Evolutionary conservation across 108 stramenopile species (phyloP).

Genomic region (Nannochloropsis granulata): DNA sequence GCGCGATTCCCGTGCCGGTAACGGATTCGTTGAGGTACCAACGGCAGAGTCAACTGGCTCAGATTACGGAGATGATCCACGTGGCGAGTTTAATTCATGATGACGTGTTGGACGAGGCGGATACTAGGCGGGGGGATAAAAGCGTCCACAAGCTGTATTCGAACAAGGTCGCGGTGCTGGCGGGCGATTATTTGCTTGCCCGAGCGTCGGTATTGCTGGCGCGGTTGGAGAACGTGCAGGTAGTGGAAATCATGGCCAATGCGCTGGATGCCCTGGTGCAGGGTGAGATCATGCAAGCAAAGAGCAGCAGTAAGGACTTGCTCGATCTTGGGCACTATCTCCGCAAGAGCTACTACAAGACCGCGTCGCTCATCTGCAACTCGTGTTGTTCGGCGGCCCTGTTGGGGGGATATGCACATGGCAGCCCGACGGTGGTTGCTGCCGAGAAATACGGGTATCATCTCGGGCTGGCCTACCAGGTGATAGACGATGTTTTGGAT

Average conservation of each 20-base stretch:
- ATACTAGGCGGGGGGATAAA: conserved; percentile 79
- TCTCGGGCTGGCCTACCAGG: conserved; percentile 87
- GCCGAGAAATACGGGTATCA: conserved; percentile 95
- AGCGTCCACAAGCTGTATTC: conserved; percentile 95
- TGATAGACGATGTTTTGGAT: conserved; percentile 90
- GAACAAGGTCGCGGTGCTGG: conserved; percentile 86
- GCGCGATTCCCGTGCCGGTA: not conserved
- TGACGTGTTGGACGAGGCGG: conserved; percentile 92
- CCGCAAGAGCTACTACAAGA: conserved; percentile 92
- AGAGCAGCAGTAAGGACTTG: conserved; percentile 56
- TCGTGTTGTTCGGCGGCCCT: conserved; percentile 73
- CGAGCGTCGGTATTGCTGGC: conserved; percentile 80
- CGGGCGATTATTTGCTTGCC: conserved; percentile 87
- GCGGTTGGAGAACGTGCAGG: conserved; percentile 64
- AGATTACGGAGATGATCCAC: conserved; percentile 98
- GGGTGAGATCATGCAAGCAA: conserved; percentile 94
- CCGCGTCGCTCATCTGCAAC: conserved; percentile 81
- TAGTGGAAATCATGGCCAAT: conserved; percentile 93
- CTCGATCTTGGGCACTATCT: conserved; percentile 65
- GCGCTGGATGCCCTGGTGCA: conserved; percentile 83
- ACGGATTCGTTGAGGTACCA: not conserved
- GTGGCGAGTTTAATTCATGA: conserved; percentile 92
- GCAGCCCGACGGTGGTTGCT: conserved; percentile 59
- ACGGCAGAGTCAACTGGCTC: conserved; percentile 72
- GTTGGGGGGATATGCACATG: conserved; percentile 70